Conservation (phyloP, 495 filamentous ascomycete species). For the Penicillium steckii region DNA sequence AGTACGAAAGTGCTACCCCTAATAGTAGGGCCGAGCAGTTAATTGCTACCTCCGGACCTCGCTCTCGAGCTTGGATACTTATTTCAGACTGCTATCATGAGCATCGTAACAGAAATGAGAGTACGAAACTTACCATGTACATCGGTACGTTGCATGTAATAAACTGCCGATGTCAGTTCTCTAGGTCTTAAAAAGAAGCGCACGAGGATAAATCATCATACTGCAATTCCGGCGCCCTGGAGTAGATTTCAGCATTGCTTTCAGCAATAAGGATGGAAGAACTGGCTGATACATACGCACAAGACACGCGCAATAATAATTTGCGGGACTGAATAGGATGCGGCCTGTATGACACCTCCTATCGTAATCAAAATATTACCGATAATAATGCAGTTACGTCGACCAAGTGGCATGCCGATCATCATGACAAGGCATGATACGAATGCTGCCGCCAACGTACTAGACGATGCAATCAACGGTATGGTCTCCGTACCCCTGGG, state of each 20-base stretch:
- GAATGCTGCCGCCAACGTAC: constrained; percentile 33
- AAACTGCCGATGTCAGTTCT: not conserved
- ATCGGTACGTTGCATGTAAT: not conserved
- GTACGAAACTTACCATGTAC: not conserved
- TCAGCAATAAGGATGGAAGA: not conserved
- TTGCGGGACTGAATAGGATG: constrained; percentile 18
- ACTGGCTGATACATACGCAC: constrained; percentile 9
- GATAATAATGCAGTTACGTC: constrained; percentile 27
- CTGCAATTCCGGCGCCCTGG: not conserved
- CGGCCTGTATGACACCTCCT: constrained; percentile 16
- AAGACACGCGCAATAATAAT: constrained; percentile 19
- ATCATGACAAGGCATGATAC: constrained; percentile 21
- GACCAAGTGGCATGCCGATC: constrained; percentile 21
- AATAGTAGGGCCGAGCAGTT: constrained; percentile 10
- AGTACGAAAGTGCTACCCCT: constrained; percentile 13
- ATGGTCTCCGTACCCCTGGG: constrained; percentile 32
- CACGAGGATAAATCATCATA: not conserved
- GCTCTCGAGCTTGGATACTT: not conserved
- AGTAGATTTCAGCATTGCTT: not conserved
- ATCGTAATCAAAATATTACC: constrained; percentile 22
- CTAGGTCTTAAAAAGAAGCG: not conserved
- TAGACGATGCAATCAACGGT: constrained; percentile 35
- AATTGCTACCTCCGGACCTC: constrained; percentile 17
- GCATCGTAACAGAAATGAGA: not conserved
- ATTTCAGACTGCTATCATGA: not conserved